Conservation (phyloP, 1,284 basidiomycete genomes). For the Fistulina hepatica region DNA sequence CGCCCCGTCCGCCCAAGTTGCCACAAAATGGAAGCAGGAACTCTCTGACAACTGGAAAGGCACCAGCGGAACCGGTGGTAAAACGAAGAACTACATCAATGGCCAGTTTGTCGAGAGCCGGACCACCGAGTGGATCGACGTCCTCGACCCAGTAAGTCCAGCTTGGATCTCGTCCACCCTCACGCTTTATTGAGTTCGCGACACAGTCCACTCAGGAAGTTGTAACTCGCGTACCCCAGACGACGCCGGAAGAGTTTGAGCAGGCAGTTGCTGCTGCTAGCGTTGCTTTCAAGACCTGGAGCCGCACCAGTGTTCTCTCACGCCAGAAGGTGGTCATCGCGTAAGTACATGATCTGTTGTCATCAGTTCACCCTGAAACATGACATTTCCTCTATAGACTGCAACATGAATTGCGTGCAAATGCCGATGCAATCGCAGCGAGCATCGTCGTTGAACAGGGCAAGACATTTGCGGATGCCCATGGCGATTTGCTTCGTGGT, state of each 20-base stretch:
- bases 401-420: slow-evolving; percentile 69
- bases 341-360: slow-evolving; percentile 32
- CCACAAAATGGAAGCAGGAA: too few species aligned
- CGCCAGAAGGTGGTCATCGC: slow-evolving; percentile 87
- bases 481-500: slow-evolving; percentile 89
- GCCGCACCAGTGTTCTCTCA: slow-evolving; percentile 72
- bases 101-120: slow-evolving; percentile 83
- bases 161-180: slow-evolving; percentile 2
- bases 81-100: slow-evolving; percentile 83
- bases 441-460: slow-evolving; percentile 87
- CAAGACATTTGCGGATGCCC: slow-evolving; percentile 84
- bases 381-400: slow-evolving; percentile 37
- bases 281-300: slow-evolving; percentile 88
- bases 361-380: neutral
- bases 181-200: neutral
- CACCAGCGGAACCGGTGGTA: slow-evolving; percentile 71
- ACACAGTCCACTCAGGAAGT: slow-evolving; percentile 78
- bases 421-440: slow-evolving; percentile 64
- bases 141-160: slow-evolving; percentile 71
- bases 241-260: slow-evolving; percentile 74
- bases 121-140: slow-evolving; percentile 70
- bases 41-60: slow-evolving; percentile 75
- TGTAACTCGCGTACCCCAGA: slow-evolving; percentile 84
- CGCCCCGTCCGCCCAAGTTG: too few species aligned
- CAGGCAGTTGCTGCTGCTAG: slow-evolving; percentile 80